These are phyloP conservation scores for Rubroboletus satanas DNA, from an alignment of 768 basidiomycete genomes.

Conservation along the genomic window DNA sequence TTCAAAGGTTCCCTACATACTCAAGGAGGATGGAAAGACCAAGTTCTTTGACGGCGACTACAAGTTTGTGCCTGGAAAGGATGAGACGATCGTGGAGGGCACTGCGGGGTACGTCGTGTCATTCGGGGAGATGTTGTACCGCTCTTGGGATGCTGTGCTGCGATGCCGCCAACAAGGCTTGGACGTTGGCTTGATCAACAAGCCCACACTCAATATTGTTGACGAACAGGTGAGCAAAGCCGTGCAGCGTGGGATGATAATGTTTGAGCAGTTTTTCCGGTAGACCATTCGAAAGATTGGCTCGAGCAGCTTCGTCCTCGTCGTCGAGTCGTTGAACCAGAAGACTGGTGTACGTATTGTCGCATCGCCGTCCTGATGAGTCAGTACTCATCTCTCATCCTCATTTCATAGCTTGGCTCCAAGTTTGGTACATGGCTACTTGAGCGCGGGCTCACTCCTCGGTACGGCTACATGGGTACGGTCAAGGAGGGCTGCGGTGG, in stretches of 20 bases:
- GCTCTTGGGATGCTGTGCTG: constrained; percentile 79
- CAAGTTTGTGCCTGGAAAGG: constrained; percentile 79
- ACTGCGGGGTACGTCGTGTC: constrained; percentile 79
- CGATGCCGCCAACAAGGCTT: constrained; percentile 66
- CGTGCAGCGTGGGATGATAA: background rate
- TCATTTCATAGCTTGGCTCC: constrained; percentile 54
- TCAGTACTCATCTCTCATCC: background rate
- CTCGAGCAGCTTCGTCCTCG: constrained; percentile 69
- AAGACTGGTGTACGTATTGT: constrained; percentile 68
- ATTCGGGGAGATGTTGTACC: constrained; percentile 85
- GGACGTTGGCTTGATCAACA: constrained; percentile 84
- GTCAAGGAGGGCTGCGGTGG: constrained; percentile 75
- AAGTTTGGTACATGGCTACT: constrained; percentile 85
- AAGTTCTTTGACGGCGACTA: constrained; percentile 68
- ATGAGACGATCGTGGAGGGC: constrained; percentile 76
- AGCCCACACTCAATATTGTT: constrained; percentile 75
- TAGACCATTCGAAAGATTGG: constrained; percentile 70
- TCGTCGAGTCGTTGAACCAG: constrained; percentile 83
- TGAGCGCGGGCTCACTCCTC: constrained; percentile 76
- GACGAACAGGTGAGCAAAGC: constrained; percentile 62
- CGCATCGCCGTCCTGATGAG: background rate
- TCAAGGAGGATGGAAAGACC: constrained; percentile 66
- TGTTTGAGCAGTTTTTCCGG: background rate
- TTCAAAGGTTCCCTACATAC: constrained; percentile 84
- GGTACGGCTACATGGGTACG: constrained; percentile 77